phyloP scores from a whole-genome alignment of 1,284 basidiomycete species.

The Gomphus sp. region DNA sequence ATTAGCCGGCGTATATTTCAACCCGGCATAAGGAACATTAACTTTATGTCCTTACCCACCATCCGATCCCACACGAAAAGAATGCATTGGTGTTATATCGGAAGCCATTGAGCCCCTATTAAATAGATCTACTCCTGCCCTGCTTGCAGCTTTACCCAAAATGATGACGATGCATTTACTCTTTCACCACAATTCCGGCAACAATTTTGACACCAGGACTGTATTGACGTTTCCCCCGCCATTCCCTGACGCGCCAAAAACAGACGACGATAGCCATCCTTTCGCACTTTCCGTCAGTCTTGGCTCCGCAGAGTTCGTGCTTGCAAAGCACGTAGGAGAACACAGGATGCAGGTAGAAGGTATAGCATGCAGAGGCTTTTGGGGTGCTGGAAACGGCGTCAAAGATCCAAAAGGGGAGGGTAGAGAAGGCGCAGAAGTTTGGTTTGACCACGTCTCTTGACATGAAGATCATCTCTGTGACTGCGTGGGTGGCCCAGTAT shows the following conservation, averaged over 20 bases:
- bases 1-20: too few relatives aligned
- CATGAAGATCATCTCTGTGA: too few relatives aligned
- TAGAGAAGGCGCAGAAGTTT: slow-evolving; percentile 7
- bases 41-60: neutral
- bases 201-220: neutral
- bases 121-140: neutral
- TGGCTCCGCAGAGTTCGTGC: neutral
- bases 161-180: neutral
- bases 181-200: neutral
- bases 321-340: slow-evolving; percentile 1
- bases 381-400: slow-evolving; percentile 4
- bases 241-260: neutral
- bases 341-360: neutral
- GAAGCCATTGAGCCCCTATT: neutral
- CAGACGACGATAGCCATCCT: neutral
- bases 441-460: slow-evolving; percentile 5
- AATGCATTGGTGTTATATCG: neutral
- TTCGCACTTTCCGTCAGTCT: neutral
- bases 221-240: neutral
- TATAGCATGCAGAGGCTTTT: neutral
- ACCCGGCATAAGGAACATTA: slow-evolving; percentile 4
- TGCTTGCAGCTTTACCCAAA: neutral
- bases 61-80: neutral
- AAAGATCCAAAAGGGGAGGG: neutral
- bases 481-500: too few relatives aligned